A percentile compares a stretch with the other conserved stretches of the same genome.
These are phyloP conservation scores for Cordia subcordata DNA, from an alignment of 257 asterid species.

Conservation along the genomic window DNA sequence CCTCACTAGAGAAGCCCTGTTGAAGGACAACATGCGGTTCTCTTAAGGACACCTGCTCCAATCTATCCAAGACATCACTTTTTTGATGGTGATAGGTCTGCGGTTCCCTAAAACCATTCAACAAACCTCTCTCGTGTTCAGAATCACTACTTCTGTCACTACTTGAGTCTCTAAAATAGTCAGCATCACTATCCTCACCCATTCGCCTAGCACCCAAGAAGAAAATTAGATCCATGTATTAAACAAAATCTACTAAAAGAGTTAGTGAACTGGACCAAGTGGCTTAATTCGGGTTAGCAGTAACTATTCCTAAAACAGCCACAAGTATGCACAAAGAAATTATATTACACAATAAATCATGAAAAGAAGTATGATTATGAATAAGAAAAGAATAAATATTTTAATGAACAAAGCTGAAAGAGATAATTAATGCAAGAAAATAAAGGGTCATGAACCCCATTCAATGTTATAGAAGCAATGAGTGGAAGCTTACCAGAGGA, in stretches of 20 bases:
- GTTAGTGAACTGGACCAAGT: neutral
- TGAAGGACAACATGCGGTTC: constrained; percentile 47
- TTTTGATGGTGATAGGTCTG: constrained; percentile 23
- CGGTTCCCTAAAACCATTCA: constrained; percentile 37
- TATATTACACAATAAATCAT: too few relatives aligned
- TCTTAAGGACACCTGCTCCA: constrained; percentile 30
- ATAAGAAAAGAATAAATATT: too few relatives aligned
- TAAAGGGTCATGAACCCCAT: too few relatives aligned
- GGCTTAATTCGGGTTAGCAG: too few relatives aligned
- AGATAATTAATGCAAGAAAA: too few relatives aligned
- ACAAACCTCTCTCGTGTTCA: constrained; percentile 58
- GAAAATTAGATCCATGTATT: neutral
- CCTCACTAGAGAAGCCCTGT: constrained; percentile 87
- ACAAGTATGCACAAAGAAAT: too few relatives aligned
- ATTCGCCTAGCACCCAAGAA: constrained; percentile 41
- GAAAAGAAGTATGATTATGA: too few relatives aligned
- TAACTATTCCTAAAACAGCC: too few relatives aligned
- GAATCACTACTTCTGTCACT: constrained; percentile 94
- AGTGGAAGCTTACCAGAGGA: too few relatives aligned
- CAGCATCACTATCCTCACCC: constrained; percentile 89
- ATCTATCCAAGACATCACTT: constrained; percentile 27
- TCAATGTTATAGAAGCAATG: too few relatives aligned
- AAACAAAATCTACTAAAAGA: neutral
- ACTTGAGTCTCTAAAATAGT: constrained; percentile 71
- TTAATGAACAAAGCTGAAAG: too few relatives aligned